phyloP scores from a whole-genome alignment of 2,329 filamentous ascomycete species.

The Paracoccidioides brasiliensis region DNA sequence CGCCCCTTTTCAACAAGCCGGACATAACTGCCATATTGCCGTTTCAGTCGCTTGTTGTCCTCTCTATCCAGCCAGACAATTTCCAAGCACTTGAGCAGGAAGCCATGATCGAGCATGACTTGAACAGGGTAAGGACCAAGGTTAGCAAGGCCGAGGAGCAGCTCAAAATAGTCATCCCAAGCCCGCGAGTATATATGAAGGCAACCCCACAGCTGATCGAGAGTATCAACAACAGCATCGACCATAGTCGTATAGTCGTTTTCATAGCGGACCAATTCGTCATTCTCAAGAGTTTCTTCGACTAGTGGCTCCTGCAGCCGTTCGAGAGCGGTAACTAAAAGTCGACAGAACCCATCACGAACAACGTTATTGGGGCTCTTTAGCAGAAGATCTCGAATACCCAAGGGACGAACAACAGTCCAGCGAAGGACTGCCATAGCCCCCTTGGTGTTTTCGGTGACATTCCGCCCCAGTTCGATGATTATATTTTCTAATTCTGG shows the following conservation, averaged over 20 bases:
- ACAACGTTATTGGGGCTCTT: conserved; percentile 45
- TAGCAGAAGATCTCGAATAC: conserved; percentile 53
- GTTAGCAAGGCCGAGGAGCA: conserved; percentile 53
- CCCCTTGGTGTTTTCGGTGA: conserved; percentile 41
- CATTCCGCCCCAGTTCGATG: conserved; percentile 38
- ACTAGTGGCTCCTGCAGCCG: conserved; percentile 36
- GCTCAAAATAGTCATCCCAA: conserved; percentile 65
- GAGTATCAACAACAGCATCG: conserved; percentile 30
- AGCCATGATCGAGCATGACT: conserved; percentile 48
- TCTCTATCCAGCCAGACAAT: conserved; percentile 48
- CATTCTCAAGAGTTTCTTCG: conserved; percentile 14
- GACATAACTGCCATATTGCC: conserved; percentile 39
- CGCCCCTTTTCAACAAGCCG: conserved; percentile 35
- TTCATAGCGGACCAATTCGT: conserved; percentile 16
- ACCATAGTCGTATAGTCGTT: conserved; percentile 19
- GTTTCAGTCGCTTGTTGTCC: conserved; percentile 36
- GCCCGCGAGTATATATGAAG: conserved; percentile 50
- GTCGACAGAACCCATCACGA: conserved; percentile 39
- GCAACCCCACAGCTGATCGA: conserved; percentile 47
- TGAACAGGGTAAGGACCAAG: conserved; percentile 47
- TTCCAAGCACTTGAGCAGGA: conserved; percentile 45
- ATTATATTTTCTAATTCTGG: conserved; percentile 49
- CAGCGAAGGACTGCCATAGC: conserved; percentile 50
- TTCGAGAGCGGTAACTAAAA: conserved; percentile 42
- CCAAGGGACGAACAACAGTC: conserved; percentile 41